Percentiles rank a stretch among this genome's conserved stretches.
phyloP scores from a whole-genome alignment of 192 early-diverging fungal genomes.

The Obelidium mucronatum region DNA sequence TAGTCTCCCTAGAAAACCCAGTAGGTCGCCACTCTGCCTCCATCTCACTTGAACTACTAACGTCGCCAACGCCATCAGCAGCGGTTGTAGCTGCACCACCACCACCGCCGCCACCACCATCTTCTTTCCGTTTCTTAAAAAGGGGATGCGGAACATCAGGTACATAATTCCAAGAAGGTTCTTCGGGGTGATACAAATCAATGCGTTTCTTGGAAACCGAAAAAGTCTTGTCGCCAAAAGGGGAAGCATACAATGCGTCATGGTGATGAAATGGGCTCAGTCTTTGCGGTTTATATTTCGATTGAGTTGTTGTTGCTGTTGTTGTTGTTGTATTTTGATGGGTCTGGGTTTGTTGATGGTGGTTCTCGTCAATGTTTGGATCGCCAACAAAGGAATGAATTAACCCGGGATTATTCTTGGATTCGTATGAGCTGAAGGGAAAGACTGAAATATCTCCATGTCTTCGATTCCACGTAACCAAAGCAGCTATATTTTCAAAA shows the following conservation, averaged over 20 bases:
- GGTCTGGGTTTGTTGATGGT: background rate
- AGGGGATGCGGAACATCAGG: background rate
- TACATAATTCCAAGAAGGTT: background rate
- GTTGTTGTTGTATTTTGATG: too few species aligned
- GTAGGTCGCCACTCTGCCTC: too few species aligned
- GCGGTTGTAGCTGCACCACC: background rate
- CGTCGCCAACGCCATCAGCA: background rate
- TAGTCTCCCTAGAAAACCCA: too few species aligned
- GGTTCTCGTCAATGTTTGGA: background rate
- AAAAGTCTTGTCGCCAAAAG: background rate
- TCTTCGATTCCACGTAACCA: constrained; percentile 30
- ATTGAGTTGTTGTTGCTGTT: too few species aligned
- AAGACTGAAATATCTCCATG: constrained; percentile 23
- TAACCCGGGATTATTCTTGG: too few species aligned
- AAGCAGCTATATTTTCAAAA: constrained; percentile 9
- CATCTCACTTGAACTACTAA: background rate
- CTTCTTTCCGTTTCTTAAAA: background rate
- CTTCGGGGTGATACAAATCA: constrained; percentile 14
- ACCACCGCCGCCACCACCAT: background rate
- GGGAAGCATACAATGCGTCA: constrained; percentile 1
- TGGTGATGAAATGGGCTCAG: constrained; percentile 17
- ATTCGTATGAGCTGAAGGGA: background rate
- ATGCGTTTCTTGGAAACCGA: background rate
- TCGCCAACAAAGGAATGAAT: background rate
- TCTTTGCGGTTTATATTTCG: constrained; percentile 6